Evolutionary conservation across 208 protist genomes (phyloP).

Genomic region (Trypanosoma melophagium): DNA sequence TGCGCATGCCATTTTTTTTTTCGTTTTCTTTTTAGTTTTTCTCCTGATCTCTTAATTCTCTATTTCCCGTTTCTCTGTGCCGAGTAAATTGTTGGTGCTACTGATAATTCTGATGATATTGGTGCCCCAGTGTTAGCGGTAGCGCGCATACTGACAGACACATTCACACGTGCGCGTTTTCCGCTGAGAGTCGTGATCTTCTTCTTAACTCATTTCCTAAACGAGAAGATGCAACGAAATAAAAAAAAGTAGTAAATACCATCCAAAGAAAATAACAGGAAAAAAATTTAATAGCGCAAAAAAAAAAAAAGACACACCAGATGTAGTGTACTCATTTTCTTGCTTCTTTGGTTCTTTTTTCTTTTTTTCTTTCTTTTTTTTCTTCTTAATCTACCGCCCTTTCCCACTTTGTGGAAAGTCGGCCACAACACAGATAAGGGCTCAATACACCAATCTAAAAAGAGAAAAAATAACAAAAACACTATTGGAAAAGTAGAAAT

Average conservation of each 20-base stretch:
- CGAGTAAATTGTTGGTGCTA: constrained; percentile 18
- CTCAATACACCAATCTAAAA: too few species aligned
- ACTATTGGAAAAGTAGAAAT: too few species aligned
- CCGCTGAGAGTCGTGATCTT: too few species aligned
- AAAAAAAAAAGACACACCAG: not conserved
- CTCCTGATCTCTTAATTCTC: not conserved
- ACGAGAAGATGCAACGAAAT: too few species aligned
- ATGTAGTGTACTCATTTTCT: not conserved
- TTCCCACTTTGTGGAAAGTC: not conserved
- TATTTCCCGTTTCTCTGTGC: constrained; percentile 1
- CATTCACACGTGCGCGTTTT: too few species aligned
- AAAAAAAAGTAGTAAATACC: too few species aligned
- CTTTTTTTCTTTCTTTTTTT: not conserved
- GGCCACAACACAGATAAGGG: too few species aligned
- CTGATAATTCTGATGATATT: not conserved
- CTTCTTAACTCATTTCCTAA: too few species aligned
- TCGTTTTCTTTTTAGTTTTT: constrained; percentile 10
- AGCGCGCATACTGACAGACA: not conserved
- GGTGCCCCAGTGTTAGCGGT: not conserved
- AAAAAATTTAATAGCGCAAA: not conserved
- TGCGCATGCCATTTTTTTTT: not conserved
- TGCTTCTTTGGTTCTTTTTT: constrained; percentile 10
- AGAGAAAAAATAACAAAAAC: too few species aligned
- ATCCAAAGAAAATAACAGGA: too few species aligned
- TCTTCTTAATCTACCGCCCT: constrained; percentile 3